These are phyloP conservation scores for Alternaria longipes DNA, from an alignment of 2,329 filamentous ascomycete species.

Conservation along the genomic window DNA sequence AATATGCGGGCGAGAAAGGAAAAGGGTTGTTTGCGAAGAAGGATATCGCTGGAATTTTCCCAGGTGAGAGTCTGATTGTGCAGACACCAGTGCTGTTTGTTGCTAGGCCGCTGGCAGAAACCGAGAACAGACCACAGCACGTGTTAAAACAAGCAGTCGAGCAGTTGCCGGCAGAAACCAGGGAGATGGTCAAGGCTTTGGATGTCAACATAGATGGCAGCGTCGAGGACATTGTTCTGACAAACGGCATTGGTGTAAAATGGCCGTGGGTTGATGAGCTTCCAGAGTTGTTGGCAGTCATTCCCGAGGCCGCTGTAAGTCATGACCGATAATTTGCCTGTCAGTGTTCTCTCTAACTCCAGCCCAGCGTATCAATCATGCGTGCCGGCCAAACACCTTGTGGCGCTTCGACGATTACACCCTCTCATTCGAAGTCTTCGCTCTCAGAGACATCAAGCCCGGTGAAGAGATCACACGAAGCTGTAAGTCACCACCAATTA, in stretches of 20 bases:
- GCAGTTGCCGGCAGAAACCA: conserved; percentile 35
- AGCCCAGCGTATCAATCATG: conserved; percentile 46
- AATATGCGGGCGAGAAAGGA: conserved; percentile 32
- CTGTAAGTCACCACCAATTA: conserved; percentile 27
- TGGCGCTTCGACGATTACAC: conserved; percentile 46
- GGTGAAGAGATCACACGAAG: conserved; percentile 43
- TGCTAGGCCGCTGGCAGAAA: conserved; percentile 22
- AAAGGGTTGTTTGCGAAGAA: conserved; percentile 39
- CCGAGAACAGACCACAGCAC: conserved; percentile 13
- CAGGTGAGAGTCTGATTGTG: conserved; percentile 36
- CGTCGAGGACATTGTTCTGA: conserved; percentile 33
- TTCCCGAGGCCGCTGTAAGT: conserved; percentile 44
- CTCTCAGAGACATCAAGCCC: conserved; percentile 38
- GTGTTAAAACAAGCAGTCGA: conserved; percentile 32
- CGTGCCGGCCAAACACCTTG: conserved; percentile 45
- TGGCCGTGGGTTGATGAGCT: conserved; percentile 34
- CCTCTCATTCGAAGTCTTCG: conserved; percentile 38
- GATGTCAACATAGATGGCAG: conserved; percentile 26
- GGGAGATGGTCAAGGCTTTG: conserved; percentile 22
- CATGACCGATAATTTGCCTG: neutral
- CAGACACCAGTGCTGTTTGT: conserved; percentile 40
- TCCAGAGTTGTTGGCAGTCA: conserved; percentile 31
- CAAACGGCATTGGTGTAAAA: conserved; percentile 35
- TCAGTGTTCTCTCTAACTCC: conserved; percentile 7
- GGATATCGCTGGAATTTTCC: conserved; percentile 25